These are phyloP conservation scores for Plectosphaerella plurivora DNA, from an alignment of 2,329 filamentous ascomycete species.

Conservation along the genomic window DNA sequence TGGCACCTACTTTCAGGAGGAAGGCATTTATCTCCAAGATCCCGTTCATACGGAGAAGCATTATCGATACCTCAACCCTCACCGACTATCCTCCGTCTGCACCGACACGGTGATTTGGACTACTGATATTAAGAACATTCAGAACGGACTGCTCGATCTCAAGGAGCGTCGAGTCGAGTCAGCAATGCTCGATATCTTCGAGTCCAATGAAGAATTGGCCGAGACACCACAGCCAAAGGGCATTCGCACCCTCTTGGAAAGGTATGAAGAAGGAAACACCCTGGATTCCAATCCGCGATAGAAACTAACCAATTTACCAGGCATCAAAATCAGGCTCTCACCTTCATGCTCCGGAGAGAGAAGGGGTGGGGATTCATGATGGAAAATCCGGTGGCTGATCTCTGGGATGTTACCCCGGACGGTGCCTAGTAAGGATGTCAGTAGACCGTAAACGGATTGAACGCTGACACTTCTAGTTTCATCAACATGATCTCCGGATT, in stretches of 20 bases:
- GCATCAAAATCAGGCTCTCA: slow-evolving; percentile 38
- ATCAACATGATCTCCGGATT: slow-evolving; percentile 25
- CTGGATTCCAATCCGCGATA: neutral
- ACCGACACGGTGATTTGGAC: slow-evolving; percentile 7
- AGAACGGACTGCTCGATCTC: neutral
- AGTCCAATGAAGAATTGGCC: slow-evolving; percentile 16
- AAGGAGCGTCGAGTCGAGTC: slow-evolving; percentile 6
- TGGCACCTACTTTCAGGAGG: slow-evolving; percentile 22
- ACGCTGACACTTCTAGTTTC: slow-evolving; percentile 19
- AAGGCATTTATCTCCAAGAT: slow-evolving; percentile 28
- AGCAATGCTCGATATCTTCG: slow-evolving; percentile 19
- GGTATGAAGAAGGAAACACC: slow-evolving; percentile 10
- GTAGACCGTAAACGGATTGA: neutral
- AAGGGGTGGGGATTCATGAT: slow-evolving; percentile 25
- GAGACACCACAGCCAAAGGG: slow-evolving; percentile 21
- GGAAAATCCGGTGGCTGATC: slow-evolving; percentile 14
- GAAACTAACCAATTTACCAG: slow-evolving; percentile 15
- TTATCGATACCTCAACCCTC: slow-evolving; percentile 28
- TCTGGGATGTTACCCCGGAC: slow-evolving; percentile 25
- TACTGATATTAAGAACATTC: slow-evolving; percentile 5
- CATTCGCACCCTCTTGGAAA: slow-evolving; percentile 17
- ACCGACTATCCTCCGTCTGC: slow-evolving; percentile 20
- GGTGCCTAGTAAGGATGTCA: slow-evolving; percentile 14
- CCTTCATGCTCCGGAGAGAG: slow-evolving; percentile 35
- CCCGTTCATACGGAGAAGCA: slow-evolving; percentile 19